Evolutionary conservation across 257 asterid species (phyloP), one percentile per base, ranked within the genome.

Genomic region (Vinca minor): DNA sequence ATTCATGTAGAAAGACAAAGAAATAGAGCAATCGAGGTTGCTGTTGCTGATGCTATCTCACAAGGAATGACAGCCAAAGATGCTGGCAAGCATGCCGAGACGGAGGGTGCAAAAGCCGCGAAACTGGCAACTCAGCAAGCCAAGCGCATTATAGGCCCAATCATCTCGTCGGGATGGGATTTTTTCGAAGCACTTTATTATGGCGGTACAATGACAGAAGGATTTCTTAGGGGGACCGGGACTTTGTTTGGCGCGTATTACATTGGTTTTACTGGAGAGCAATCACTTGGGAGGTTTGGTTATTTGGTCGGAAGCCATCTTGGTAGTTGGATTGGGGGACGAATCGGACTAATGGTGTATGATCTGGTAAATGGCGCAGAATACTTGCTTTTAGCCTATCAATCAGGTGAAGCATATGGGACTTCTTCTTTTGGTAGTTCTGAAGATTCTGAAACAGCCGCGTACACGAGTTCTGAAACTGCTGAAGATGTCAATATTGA

Each of bases 321-420:
- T 79, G 98, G 98, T 38, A 89, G 98, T 72, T 92, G 97, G 97
- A 64, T 85, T 63, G 98, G 98, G 60, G 98, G 94, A 70, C 76
- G 87, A 79, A 69, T 85, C 61, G 98, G 98, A 76, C 66, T 92
- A 48, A 87, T 92, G 98, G 82, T 82, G 53, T 92, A 92, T 76
- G 98, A 92, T 72, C 77, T 92, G 64, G 96, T 84, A 20, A 82
- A 69, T 63, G 98, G 98, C 49, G 61, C 83, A 71, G 77, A 84
- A 28, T 79, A 69, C 83, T 47, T 92, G 66, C 73, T 85, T 76
- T 81, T 54, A 72, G 62, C 67, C 52, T 58, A 68, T n/a, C n/a
- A n/a, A n/a, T n/a, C n/a, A n/a, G n/a, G 29, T 50, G 63, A 80
- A 45, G 59, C 13, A 29, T 55, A 69, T 67, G 76, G 66, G 64